A percentile compares a stretch with the other conserved stretches of the same genome.
Conservation (phyloP, 1,284 basidiomycete genomes). For the Ganoderma resinaceum region DNA sequence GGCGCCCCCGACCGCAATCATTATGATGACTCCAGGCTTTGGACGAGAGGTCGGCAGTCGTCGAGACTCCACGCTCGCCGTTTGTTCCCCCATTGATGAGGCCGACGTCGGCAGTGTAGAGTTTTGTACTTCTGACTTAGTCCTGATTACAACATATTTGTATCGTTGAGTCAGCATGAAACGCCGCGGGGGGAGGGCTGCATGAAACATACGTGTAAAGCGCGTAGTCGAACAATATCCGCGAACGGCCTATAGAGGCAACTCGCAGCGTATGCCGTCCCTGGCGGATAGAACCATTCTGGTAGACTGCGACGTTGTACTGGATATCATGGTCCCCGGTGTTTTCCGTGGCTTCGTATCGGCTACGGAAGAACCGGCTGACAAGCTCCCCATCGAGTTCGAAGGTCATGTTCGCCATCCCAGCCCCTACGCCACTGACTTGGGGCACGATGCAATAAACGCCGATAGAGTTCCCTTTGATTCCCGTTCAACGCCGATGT, state of each 20-base stretch:
- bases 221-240: constrained; percentile 29
- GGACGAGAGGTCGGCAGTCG: background rate
- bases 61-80: background rate
- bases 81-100: background rate
- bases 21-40: constrained; percentile 5
- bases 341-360: constrained; percentile 12
- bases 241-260: constrained; percentile 22
- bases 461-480: constrained; percentile 19
- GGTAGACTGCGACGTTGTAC: constrained; percentile 25
- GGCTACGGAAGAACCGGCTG: constrained; percentile 21
- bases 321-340: constrained; percentile 9
- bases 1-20: constrained; percentile 9
- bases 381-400: constrained; percentile 21
- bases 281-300: constrained; percentile 14
- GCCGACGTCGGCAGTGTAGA: background rate
- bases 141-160: constrained; percentile 1
- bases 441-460: constrained; percentile 26
- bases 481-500: constrained; percentile 1
- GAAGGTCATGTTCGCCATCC: constrained; percentile 25
- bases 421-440: constrained; percentile 16
- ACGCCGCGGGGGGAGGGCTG: background rate
- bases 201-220: constrained; percentile 27
- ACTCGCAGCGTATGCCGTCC: constrained; percentile 26
- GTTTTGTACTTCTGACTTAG: constrained; percentile 11
- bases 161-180: background rate